Evolutionary conservation across 257 asterid genomes (phyloP), one percentile per base, ranked within the genome.

Genomic region (Gentiana dahurica): DNA sequence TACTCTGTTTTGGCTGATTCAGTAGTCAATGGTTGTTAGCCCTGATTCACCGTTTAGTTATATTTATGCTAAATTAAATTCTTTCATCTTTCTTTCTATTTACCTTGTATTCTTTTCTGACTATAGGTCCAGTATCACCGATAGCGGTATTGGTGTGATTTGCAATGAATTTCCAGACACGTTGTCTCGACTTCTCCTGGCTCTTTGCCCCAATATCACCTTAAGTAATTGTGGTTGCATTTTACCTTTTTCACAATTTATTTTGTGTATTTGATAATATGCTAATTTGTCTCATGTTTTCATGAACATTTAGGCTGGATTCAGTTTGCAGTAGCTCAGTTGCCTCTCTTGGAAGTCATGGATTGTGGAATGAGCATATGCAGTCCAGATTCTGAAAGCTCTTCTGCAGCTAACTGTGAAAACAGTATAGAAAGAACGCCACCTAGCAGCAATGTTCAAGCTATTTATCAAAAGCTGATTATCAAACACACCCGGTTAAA

Each of bases 341-440:
- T 92, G 66, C 97, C 99, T 33, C 65, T 61, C 33, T 63, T 92
- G 60, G 95, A 92, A 64, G 77, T 89, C 41, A 65, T 92, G 94
- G 99, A 92, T 71, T 92, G 99, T 76, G 99, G 99, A 67, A 84
- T 86, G 97, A 80, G 86, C 46, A 52, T 92, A 60, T 75, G 87
- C 39, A 84, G 84, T 74, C 85, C 94, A 6, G 70, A 79, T 73
- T 67, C 75, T 0, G 76, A 71, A 64, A 58, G 52, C 10, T 63
- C 75, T 66, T 34, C 61, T 5, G 63, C 64, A n/a, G 79, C 69
- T 50, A 82, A 69, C 15, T 71, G 59, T 39, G 79, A 67, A 48
- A 51, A 57, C 32, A 73, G 73, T 54, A 68, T 66, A 35, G 81
- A 57, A 54, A 80, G 62, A 69, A 76, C 88, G 12, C 77, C 85